Conservation (phyloP, 768 basidiomycete genomes). For the Mycena filopes region DNA sequence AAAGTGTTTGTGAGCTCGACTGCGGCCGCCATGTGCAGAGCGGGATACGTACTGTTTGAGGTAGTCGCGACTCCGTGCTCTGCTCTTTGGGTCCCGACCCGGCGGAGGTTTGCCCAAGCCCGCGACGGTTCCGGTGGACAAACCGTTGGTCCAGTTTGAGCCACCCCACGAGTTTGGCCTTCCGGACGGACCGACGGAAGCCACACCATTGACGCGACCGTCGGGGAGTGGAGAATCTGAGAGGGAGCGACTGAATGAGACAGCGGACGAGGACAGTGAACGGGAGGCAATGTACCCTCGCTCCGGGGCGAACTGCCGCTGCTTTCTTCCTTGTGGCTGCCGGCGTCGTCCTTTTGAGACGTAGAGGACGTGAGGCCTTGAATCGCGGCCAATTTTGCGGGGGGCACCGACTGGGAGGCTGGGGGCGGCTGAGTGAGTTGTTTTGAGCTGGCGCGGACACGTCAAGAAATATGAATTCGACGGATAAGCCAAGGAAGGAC, state of each 20-base stretch:
- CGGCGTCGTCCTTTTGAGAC: conserved; percentile 77
- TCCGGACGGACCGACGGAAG: conserved; percentile 55
- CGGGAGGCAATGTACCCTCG: conserved; percentile 65
- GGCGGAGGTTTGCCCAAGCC: conserved; percentile 77
- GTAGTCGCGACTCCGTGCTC: conserved; percentile 95
- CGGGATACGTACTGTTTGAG: conserved; percentile 86
- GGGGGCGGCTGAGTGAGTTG: conserved; percentile 70
- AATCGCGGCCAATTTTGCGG: conserved; percentile 71
- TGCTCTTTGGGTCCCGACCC: conserved; percentile 93
- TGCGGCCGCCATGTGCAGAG: conserved; percentile 13
- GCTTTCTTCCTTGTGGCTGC: conserved; percentile 82
- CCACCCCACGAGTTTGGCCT: conserved; percentile 69
- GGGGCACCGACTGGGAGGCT: conserved; percentile 65
- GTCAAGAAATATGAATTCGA: conserved; percentile 43
- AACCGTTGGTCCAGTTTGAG: conserved; percentile 58
- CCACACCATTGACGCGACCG: conserved; percentile 69
- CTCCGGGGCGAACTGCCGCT: conserved; percentile 87
- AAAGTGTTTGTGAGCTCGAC: conserved; percentile 7
- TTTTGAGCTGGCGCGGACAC: conserved; percentile 71
- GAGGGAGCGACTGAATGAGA: conserved; percentile 22
- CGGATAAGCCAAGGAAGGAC: conserved; percentile 20
- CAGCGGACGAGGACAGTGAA: conserved; percentile 23
- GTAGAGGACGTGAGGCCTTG: conserved; percentile 61
- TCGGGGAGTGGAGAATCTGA: conserved; percentile 83
- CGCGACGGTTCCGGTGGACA: conserved; percentile 54